These are phyloP conservation scores for Aristolochia californica DNA, from an alignment of 164 flowering plant species.

Conservation along the genomic window DNA sequence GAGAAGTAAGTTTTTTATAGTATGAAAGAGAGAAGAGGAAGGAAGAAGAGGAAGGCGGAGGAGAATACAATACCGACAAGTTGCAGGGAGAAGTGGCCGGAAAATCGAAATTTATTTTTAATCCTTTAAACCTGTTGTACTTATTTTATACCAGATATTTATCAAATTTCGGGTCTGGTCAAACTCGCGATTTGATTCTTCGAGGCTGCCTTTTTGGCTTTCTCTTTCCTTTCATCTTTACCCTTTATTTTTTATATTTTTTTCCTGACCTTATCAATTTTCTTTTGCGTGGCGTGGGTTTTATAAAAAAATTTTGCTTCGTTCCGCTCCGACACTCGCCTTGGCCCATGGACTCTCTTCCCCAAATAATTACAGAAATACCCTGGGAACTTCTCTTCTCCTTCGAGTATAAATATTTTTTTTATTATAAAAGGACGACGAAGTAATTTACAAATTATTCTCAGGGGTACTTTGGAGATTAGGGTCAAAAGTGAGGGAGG, in stretches of 20 bases:
- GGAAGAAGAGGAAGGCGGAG: not conserved
- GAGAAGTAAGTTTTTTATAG: not conserved
- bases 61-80: slow-evolving; percentile 5
- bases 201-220: slow-evolving; percentile 4
- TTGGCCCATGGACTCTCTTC: not conserved
- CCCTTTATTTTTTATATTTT: not conserved
- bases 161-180: slow-evolving; percentile 18
- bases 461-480: too few relatives aligned
- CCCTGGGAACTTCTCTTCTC: too few relatives aligned
- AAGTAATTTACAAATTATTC: too few relatives aligned
- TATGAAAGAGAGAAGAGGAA: not conserved
- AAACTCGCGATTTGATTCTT: slow-evolving; percentile 22
- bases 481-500: too few relatives aligned
- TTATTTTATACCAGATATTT: not conserved
- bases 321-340: slow-evolving; percentile 1
- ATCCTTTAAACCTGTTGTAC: not conserved
- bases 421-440: too few relatives aligned
- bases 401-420: too few relatives aligned
- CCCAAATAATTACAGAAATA: not conserved
- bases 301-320: too few relatives aligned
- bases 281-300: not conserved
- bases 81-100: slow-evolving; percentile 5
- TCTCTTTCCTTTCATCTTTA: slow-evolving; percentile 1
- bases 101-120: slow-evolving; percentile 5
- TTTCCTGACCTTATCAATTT: not conserved